Evolutionary conservation across 495 filamentous ascomycete genomes (phyloP), one percentile per base, ranked within the genome.

Genomic region (Aspergillus egyptiacus): DNA sequence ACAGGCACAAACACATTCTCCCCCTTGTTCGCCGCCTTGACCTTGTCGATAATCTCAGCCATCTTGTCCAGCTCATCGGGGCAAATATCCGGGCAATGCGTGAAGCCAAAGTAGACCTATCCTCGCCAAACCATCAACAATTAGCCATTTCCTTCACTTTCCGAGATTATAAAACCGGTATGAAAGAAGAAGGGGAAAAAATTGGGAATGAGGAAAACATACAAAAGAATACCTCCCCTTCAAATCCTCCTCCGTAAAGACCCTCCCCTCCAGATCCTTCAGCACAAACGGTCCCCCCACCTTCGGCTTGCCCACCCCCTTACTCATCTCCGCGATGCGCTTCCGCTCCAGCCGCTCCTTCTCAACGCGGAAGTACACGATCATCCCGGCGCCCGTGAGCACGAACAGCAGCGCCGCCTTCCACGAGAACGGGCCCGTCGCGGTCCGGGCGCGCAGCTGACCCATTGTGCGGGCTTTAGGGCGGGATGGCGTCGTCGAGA

Each of bases 21-120:
- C 36, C 66, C 63, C 34, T 68, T 63, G 17, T 74, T 70, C 22
- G 60, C 54, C 15, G 61, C 77, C 55, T 80, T 75, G 38, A 93
- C 89, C 33, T 86, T 73, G 62, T 96, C 88, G 61, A 94, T 87
- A 76, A 96, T 95, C 54, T 73, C 73, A 38, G 91, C 88, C 90
- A 98, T 95, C 72, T 98, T 98, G 67, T 98, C 93, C 44, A 98
- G 83, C 73, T 98, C 93, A 56, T 98, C 93, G 23, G 93, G 93
- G 74, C 93, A 98, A 67, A 98, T 98, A 67, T 98, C 93, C 10
- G 93, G 93, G 65, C 93, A 98, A 68, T 96, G 90, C 11, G 89
- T 89, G 81, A 98, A 98, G 56, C 93, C 93, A 64, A 97, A 98
- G 69, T 98, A 98, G 35, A 96, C 82, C 86, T 85, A 54, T 35